Percentiles rank a stretch among this genome's conserved stretches.
These are phyloP conservation scores for Sicyos baderoa DNA, from an alignment of 306 rosid genomes.

Conservation along the genomic window DNA sequence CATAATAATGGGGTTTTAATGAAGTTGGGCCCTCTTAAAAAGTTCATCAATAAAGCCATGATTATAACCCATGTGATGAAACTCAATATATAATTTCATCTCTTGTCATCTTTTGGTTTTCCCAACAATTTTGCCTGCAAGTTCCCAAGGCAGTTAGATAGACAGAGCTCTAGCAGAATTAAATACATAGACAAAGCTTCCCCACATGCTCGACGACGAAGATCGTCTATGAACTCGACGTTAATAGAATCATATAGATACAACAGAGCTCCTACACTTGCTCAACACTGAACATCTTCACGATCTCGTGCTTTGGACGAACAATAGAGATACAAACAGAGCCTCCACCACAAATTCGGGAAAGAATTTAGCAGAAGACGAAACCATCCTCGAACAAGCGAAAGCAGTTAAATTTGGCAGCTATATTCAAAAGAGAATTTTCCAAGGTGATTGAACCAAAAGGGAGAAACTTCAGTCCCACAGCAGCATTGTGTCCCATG, in stretches of 20 bases:
- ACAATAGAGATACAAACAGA: too few species aligned
- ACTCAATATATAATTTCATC: background rate
- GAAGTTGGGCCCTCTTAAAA: too few species aligned
- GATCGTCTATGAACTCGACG: background rate
- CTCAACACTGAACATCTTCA: too few species aligned
- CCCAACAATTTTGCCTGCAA: background rate
- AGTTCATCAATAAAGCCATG: background rate
- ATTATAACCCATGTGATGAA: background rate
- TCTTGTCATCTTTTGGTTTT: background rate
- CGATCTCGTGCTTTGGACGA: too few species aligned
- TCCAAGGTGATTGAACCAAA: background rate
- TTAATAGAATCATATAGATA: background rate
- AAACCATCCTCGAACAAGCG: background rate
- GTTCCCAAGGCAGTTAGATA: background rate
- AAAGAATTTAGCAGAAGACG: background rate
- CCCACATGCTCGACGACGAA: background rate
- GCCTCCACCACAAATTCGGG: background rate
- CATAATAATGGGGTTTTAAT: too few species aligned
- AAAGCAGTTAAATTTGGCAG: background rate
- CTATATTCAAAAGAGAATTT: background rate
- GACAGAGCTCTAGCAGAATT: background rate
- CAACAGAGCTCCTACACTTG: too few species aligned
- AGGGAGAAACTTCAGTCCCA: background rate
- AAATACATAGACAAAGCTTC: background rate
- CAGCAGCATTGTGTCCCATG: conserved; percentile 6